These are phyloP conservation scores for Rhodotorula sp. DNA, from an alignment of 1,284 basidiomycete species.

Conservation along the genomic window DNA sequence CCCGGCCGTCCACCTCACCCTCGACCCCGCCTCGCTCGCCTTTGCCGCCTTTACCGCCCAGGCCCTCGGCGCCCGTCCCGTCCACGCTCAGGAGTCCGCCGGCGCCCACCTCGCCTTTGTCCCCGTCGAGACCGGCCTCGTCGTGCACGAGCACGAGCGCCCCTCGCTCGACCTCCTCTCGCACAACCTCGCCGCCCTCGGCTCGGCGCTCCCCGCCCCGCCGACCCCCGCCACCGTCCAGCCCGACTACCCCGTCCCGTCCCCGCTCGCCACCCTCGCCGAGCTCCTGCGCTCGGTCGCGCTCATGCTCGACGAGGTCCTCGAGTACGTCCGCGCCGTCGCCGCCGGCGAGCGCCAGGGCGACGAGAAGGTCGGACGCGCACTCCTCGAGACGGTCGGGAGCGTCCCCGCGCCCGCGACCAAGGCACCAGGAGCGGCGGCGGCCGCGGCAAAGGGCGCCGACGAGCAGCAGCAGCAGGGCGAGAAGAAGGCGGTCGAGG, in stretches of 20 bases:
- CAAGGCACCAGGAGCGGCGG: conserved; percentile 12
- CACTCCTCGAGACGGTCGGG: conserved; percentile 87
- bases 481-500: conserved; percentile 19
- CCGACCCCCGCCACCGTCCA: background rate
- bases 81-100: conserved; percentile 16
- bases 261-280: conserved; percentile 50
- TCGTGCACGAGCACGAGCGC: conserved; percentile 77
- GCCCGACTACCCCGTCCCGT: conserved; percentile 52
- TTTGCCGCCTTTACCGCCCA: conserved; percentile 71
- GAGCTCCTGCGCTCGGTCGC: conserved; percentile 47
- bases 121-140: conserved; percentile 78
- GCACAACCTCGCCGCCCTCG: conserved; percentile 48
- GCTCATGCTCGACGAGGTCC: conserved; percentile 71
- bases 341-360: conserved; percentile 75
- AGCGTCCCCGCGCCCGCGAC: conserved; percentile 16
- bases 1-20: conserved; percentile 87
- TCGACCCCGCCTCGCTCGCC: conserved; percentile 81
- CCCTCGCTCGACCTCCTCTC: conserved; percentile 78
- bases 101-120: conserved; percentile 73
- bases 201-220: conserved; percentile 12
- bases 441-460: too few species aligned
- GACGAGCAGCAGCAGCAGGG: background rate
- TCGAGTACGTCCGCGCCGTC: conserved; percentile 82
- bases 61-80: conserved; percentile 62
- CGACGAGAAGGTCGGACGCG: conserved; percentile 84